phyloP scores from a whole-genome alignment of 2,329 filamentous ascomycete genomes.

The Ophiostoma sp. region DNA sequence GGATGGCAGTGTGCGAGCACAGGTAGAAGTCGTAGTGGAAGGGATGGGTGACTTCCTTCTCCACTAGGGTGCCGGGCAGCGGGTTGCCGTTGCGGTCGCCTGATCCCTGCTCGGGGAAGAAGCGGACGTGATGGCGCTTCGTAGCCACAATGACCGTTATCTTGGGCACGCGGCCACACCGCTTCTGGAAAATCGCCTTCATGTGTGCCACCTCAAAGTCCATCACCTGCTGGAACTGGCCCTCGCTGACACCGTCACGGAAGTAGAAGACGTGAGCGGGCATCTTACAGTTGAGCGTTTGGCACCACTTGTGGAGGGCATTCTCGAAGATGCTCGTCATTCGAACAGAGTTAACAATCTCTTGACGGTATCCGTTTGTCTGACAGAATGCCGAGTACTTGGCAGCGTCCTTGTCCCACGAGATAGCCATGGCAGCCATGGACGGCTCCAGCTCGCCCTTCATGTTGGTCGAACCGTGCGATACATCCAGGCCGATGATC shows the following conservation, averaged over 20 bases:
- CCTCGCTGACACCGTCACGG: conserved; percentile 87
- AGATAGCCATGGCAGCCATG: conserved; percentile 84
- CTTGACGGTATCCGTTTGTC: conserved; percentile 78
- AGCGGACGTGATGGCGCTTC: conserved; percentile 91
- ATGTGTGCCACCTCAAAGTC: conserved; percentile 74
- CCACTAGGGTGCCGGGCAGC: conserved; percentile 82
- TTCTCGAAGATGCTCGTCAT: conserved; percentile 65
- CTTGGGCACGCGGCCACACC: conserved; percentile 49
- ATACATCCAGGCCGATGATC: conserved; percentile 89
- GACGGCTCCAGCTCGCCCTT: conserved; percentile 64
- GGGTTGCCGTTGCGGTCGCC: conserved; percentile 78
- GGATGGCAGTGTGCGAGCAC: conserved; percentile 69
- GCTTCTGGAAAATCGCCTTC: conserved; percentile 55
- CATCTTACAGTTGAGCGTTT: conserved; percentile 48
- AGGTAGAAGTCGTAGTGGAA: conserved; percentile 86
- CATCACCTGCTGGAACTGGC: conserved; percentile 78
- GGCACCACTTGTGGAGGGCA: conserved; percentile 65
- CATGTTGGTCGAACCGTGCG: conserved; percentile 65
- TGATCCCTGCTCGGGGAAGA: conserved; percentile 66
- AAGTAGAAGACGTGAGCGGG: conserved; percentile 86
- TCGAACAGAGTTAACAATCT: conserved; percentile 72
- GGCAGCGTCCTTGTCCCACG: conserved; percentile 68
- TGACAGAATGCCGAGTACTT: conserved; percentile 77
- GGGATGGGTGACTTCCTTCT: conserved; percentile 85
- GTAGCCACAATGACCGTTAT: conserved; percentile 86